Base-by-base conservation (phyloP, 305 asterid genomes). In the Plantago coronopus region DNA sequence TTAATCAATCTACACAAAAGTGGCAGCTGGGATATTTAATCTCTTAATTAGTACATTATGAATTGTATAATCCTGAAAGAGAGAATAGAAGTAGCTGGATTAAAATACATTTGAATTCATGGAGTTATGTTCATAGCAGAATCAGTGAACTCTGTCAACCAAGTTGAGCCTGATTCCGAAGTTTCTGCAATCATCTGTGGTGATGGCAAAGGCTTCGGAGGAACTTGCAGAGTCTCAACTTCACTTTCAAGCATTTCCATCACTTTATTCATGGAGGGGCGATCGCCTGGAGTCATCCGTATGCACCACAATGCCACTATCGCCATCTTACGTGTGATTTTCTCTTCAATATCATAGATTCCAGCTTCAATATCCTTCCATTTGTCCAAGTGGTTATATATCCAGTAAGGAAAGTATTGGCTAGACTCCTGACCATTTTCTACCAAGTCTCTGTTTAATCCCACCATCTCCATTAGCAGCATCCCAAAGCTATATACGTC, bases 401-500 rank as follows among this genome's bases (percentile, higher is more conserved):
- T 67, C 73, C 73, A 72, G 45, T 61, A 14, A 3, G 70, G 65
- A 17, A 66, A 66, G 37, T 17, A 73, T 11, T 59, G 54, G 48
- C 64, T 66, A 6, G 64, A 57, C 7, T 49, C 19, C 2, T 54
- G 63, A 11, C n/a, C 42, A 2, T 48, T 34, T 12, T 17, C 9
- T 14, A 9, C 46, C 46, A 57, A 27, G 18, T 62, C 61, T 27
- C 49, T 59, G n/a, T 71, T 66, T 22, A 72, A 17, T 6, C 72
- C 69, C 14, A 57, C 48, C 69, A 72, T 38, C 57, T 72, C 72
- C 47, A 72, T 31, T n/a, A 72, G 40, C 47, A 72, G 5, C 76
- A 72, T 72, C 5, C 76, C 69, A 0, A 72, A 66, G 25, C 76
- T 66, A 22, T 72, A 72, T 4, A 72, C 66, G 18, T 67, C 72